phyloP scores from a whole-genome alignment of 2,329 filamentous ascomycete species.

The Neopestalotiopsis sp. region DNA sequence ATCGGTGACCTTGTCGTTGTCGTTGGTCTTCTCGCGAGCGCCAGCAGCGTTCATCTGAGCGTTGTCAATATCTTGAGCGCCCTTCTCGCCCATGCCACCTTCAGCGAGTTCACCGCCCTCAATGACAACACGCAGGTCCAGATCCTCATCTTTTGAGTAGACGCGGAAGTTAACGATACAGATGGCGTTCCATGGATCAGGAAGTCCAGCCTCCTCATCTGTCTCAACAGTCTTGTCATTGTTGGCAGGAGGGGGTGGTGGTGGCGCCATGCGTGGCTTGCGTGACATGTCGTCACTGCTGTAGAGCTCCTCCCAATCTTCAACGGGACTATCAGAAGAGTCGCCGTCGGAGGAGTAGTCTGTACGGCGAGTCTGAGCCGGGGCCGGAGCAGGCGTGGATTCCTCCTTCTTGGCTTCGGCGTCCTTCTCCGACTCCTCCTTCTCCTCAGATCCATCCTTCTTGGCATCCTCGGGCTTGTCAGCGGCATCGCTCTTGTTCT shows the following conservation, averaged over 20 bases:
- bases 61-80: conserved; percentile 60
- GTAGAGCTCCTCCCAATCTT: conserved; percentile 65
- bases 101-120: conserved; percentile 60
- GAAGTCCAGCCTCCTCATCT: conserved; percentile 45
- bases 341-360: conserved; percentile 55
- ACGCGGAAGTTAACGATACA: conserved; percentile 48
- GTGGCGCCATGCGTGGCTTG: conserved; percentile 49
- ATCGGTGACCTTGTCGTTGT: conserved; percentile 32
- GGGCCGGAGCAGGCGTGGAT: conserved; percentile 26
- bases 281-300: conserved; percentile 63
- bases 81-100: conserved; percentile 63
- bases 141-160: conserved; percentile 51
- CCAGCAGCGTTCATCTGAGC: conserved; percentile 62
- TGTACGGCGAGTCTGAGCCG: conserved; percentile 29
- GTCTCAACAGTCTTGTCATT: conserved; percentile 37
- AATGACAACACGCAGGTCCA: conserved; percentile 61
- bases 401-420: conserved; percentile 21
- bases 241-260: conserved; percentile 27
- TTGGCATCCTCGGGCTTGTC: conserved; percentile 19
- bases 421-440: conserved; percentile 19
- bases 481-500: conserved; percentile 25
- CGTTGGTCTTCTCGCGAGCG: conserved; percentile 41
- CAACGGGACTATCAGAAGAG: conserved; percentile 64
- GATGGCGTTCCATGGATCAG: conserved; percentile 48
- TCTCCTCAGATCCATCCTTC: conserved; percentile 18